phyloP scores from a whole-genome alignment of 2,329 filamentous ascomycete species.

The Fusarium sp. region DNA sequence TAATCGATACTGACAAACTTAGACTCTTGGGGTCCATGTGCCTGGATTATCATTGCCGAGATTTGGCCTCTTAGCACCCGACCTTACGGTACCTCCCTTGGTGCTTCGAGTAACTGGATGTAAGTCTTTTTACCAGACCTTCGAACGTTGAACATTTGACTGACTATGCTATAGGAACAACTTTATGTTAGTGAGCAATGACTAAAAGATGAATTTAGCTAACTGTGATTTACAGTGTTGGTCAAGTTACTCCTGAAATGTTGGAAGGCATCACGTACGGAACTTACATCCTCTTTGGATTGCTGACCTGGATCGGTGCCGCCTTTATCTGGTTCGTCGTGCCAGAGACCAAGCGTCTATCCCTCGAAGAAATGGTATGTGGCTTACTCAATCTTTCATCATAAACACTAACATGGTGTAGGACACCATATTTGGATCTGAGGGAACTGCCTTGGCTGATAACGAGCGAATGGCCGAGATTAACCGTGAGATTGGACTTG shows the following conservation, averaged over 20 bases:
- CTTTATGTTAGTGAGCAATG: conserved; percentile 57
- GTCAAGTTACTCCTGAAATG: conserved; percentile 78
- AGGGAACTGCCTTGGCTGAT: conserved; percentile 75
- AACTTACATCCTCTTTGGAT: conserved; percentile 78
- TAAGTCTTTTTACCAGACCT: neutral
- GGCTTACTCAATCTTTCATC: accelerated
- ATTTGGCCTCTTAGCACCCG: conserved; percentile 79
- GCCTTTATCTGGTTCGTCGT: conserved; percentile 73
- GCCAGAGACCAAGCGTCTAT: conserved; percentile 73
- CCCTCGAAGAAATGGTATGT: conserved; percentile 72
- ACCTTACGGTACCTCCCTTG: conserved; percentile 77
- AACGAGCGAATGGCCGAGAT: conserved; percentile 80
- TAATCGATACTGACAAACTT: accelerated
- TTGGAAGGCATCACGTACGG: conserved; percentile 74
- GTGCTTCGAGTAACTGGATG: conserved; percentile 74
- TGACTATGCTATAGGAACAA: conserved; percentile 57
- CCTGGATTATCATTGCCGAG: conserved; percentile 81
- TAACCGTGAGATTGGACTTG: conserved; percentile 75
- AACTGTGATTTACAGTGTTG: conserved; percentile 57
- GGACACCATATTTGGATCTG: conserved; percentile 76
- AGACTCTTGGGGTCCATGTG: conserved; percentile 78
- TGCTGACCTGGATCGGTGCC: conserved; percentile 72
- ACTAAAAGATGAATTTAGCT: neutral
- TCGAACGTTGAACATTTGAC: neutral
- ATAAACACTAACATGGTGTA: conserved; percentile 37